These are phyloP conservation scores for Butyriboletus loyo DNA, from an alignment of 768 basidiomycete species.

Conservation along the genomic window DNA sequence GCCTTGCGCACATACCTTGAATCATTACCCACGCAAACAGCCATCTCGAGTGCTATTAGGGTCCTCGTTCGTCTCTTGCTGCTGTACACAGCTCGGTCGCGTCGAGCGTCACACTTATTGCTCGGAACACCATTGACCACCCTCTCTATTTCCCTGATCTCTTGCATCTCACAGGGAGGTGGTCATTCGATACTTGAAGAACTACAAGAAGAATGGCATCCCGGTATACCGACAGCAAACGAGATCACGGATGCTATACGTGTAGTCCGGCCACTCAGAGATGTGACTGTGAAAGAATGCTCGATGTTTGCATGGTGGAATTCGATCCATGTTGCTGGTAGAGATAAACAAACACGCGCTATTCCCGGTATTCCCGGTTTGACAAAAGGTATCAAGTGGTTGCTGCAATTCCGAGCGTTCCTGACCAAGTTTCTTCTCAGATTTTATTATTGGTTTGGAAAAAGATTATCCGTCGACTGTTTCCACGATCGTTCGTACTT, in stretches of 20 bases:
- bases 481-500: slow-evolving; percentile 77
- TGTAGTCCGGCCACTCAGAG: slow-evolving; percentile 65
- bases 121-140: slow-evolving; percentile 80
- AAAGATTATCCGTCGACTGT: slow-evolving; percentile 85
- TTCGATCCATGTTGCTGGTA: slow-evolving; percentile 49
- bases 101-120: slow-evolving; percentile 68
- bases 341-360: slow-evolving; percentile 42
- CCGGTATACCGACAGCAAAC: slow-evolving; percentile 16
- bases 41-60: slow-evolving; percentile 55
- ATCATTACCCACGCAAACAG: slow-evolving; percentile 73
- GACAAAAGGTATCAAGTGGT: slow-evolving; percentile 56
- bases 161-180: slow-evolving; percentile 71
- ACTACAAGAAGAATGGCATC: slow-evolving; percentile 67
- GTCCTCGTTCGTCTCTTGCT: slow-evolving; percentile 66
- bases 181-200: slow-evolving; percentile 71
- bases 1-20: slow-evolving; percentile 51
- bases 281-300: slow-evolving; percentile 78
- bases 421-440: slow-evolving; percentile 33
- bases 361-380: slow-evolving; percentile 60
- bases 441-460: slow-evolving; percentile 78
- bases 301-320: slow-evolving; percentile 77
- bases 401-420: not conserved
- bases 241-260: slow-evolving; percentile 33
- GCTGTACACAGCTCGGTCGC: slow-evolving; percentile 58
- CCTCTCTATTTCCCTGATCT: slow-evolving; percentile 69